Base-by-base conservation (phyloP, 306 rosid genomes). In the Crataegus laevigata region DNA sequence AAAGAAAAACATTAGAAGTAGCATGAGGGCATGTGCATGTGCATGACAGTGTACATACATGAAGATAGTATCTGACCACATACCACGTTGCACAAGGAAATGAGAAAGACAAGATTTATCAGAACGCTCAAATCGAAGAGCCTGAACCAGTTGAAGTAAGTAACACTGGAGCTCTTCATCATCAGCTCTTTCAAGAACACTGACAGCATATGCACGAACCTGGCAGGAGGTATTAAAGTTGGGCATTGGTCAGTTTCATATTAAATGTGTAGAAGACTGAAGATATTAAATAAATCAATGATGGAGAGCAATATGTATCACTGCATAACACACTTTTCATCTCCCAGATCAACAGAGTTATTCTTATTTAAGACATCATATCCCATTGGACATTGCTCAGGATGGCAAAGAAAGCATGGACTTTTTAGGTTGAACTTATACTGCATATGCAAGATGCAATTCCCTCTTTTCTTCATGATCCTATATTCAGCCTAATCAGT, bases 161-260 rank as follows among this genome's bases (percentile, higher is more conserved):
- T 94, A 94, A 82, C 99, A 94, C 26, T 89, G 96, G 55, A 94
- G 99, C 86, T 94, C 99, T 79, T 92, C 97, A 77, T 92, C 97
- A 64, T 94, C 99, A 79, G 99, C 99, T 87, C 96, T 92, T 86
- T 89, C 96, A 85, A 94, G 99, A 78, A 94, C 93, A 76, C 97
- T 90, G 82, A 94, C 99, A 51, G 99, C 99, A 89, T 94, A 94
- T 63, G 97, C 99, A 82, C 99, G 97, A 72, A 94, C 99, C 99
- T 94, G 86, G 76, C 67, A 85, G 72, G 57, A 32, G 29, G 72
- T 26, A 73, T 60, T 68, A 67, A 29, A 63, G 45, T 38, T 69
- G 63, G 67, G 43, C 78, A 77, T 26, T 28, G 51, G 68, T 29
- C 30, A 55, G 79, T 66, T 64, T 78, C 28, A 61, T 47, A 17